Conservation (phyloP, 306 rosid genomes). For the Rosa lucieae region DNA sequence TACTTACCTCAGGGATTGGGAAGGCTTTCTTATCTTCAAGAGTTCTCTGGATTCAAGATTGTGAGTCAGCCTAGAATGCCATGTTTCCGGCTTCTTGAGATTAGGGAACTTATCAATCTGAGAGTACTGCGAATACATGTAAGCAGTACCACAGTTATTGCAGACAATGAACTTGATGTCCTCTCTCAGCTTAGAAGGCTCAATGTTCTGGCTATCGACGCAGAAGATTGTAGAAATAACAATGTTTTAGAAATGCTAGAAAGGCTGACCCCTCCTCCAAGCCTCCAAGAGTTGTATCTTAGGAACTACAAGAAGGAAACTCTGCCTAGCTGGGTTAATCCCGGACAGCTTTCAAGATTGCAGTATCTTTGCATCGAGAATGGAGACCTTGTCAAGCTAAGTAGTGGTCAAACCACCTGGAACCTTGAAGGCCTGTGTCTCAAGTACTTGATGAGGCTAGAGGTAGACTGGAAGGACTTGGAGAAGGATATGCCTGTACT, state of each 20-base stretch:
- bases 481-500: not conserved
- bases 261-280: slow-evolving; percentile 4
- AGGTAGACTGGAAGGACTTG: slow-evolving; percentile 7
- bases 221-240: not conserved
- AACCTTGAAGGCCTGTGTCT: slow-evolving; percentile 7
- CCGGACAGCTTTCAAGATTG: not conserved
- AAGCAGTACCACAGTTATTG: not conserved
- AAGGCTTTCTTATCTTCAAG: slow-evolving; percentile 15
- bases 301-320: not conserved
- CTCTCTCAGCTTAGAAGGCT: not conserved
- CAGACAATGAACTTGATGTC: not conserved
- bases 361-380: slow-evolving; percentile 19
- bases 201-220: slow-evolving; percentile 14
- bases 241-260: not conserved
- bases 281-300: slow-evolving; percentile 17
- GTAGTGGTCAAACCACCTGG: not conserved
- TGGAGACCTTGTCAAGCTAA: not conserved
- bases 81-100: slow-evolving; percentile 6
- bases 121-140: slow-evolving; percentile 12
- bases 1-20: slow-evolving; percentile 8
- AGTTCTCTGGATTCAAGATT: slow-evolving; percentile 17
- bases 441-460: not conserved
- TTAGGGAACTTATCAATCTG: not conserved
- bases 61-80: not conserved
- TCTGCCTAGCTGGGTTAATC: slow-evolving; percentile 25